Base-by-base conservation (phyloP, 129 eudicot genomes). In the Centrapalus pauciflorus region DNA sequence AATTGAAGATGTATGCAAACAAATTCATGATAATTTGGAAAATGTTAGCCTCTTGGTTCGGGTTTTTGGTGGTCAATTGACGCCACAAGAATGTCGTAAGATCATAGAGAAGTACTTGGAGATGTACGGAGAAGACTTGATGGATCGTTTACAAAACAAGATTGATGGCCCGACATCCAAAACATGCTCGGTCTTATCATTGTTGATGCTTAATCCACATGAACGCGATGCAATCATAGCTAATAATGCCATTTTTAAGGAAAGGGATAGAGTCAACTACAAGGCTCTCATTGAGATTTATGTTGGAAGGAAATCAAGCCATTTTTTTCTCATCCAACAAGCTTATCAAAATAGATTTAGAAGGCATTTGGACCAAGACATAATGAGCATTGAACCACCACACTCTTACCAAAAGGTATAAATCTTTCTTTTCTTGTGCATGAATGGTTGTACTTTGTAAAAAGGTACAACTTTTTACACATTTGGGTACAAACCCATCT, bases 371-470 rank as follows among this genome's bases (percentile, higher is more conserved):
- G 88, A 81, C 55, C 85, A 81, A 72, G 95, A 89, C 23, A 81
- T 89, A 71, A 56, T 74, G 58, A 51, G 60, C 67, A 76, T 89
- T 57, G 96, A 89, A 52, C 90, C 96, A 43, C 79, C 82, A 30
- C 80, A 83, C 64, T 85, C 96, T 23, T 89, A 72, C 71, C 87
- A 85, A 76, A 89, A 74, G 90, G 96, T 85, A n/a, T n/a, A 69
- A 52, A 46, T 11, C 17, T 60, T 34, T 61, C 20, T 62, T 29
- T 17, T 16, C 1, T 68, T 55, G 28, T 68, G 64, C 35, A 23
- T 43, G 20, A 12, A 3, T 64, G 1, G 54, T 27, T 64, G 45
- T 46, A 65, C 61, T 14, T 51, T 33, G n/a, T 9, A 10, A 33
- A 33, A 33, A 51, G 37, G 33, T 45, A 4, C 63, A 24, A 21